Conservation (phyloP, 2,329 filamentous ascomycete species). For the Ophiosphaerella korrae region DNA sequence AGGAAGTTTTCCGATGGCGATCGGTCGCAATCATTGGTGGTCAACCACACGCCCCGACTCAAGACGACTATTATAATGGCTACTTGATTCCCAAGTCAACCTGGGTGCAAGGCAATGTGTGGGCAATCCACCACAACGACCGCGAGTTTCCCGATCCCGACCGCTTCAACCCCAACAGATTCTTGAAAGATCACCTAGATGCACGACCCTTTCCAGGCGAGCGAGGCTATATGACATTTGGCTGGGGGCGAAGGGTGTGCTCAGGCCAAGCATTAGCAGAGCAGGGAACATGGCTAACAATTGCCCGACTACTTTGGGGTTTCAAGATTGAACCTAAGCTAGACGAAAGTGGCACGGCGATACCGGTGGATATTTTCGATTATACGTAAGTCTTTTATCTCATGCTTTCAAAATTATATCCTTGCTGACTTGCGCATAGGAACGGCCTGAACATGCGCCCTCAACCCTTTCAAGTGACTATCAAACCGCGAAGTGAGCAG, state of each 20-base stretch:
- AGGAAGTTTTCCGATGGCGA: conserved; percentile 44
- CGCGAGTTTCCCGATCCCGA: conserved; percentile 46
- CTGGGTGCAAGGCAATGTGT: conserved; percentile 48
- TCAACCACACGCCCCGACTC: conserved; percentile 41
- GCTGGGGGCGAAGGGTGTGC: conserved; percentile 62
- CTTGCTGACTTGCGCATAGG: conserved; percentile 33
- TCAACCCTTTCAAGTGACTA: conserved; percentile 60
- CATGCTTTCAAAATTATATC: not conserved
- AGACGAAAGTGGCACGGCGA: conserved; percentile 50
- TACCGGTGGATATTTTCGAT: conserved; percentile 62
- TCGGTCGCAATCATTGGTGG: conserved; percentile 44
- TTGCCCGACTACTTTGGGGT: conserved; percentile 63
- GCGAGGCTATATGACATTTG: conserved; percentile 61
- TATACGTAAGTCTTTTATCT: conserved; percentile 52
- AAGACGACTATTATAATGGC: conserved; percentile 46
- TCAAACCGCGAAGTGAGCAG: conserved; percentile 56
- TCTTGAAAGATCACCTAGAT: conserved; percentile 35
- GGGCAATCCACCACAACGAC: conserved; percentile 50
- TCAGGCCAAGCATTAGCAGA: conserved; percentile 65
- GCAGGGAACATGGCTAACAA: conserved; percentile 64
- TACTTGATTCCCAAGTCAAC: conserved; percentile 48
- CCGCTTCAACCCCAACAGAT: conserved; percentile 42
- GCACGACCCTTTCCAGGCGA: conserved; percentile 44
- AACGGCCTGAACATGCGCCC: conserved; percentile 66
- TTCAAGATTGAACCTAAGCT: conserved; percentile 57